phyloP scores from a whole-genome alignment of 1,139 yeast species.

The Sugiyamaella grinbergsii region DNA sequence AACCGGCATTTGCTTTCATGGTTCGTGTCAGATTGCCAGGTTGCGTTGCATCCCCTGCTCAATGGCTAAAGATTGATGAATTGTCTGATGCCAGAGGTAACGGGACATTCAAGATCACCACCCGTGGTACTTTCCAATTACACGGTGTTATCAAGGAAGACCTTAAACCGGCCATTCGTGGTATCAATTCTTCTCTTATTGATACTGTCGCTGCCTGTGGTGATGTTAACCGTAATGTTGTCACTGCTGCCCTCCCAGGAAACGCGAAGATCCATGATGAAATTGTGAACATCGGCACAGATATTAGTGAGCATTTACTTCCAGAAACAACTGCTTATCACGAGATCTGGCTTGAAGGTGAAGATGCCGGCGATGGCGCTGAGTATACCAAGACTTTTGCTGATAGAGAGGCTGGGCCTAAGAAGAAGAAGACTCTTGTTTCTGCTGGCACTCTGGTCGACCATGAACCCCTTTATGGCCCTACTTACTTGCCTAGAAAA shows the following conservation, averaged over 20 bases:
- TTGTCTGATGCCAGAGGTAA: conserved; percentile 84
- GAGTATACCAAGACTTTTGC: conserved; percentile 74
- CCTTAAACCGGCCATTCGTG: conserved; percentile 88
- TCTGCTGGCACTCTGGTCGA: conserved; percentile 56
- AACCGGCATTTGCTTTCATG: conserved; percentile 96
- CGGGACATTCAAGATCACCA: conserved; percentile 90
- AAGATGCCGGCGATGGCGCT: conserved; percentile 69
- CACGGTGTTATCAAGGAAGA: conserved; percentile 93
- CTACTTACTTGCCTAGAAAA: conserved; percentile 90
- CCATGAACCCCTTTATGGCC: conserved; percentile 87
- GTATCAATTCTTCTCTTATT: conserved; percentile 85
- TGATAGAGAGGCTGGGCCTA: conserved; percentile 74
- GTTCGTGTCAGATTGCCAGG: conserved; percentile 95
- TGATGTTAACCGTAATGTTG: conserved; percentile 95
- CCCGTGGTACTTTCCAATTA: conserved; percentile 96
- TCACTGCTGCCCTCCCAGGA: conserved; percentile 83
- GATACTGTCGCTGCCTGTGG: conserved; percentile 98
- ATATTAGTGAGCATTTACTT: conserved; percentile 76
- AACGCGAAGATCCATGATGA: conserved; percentile 82
- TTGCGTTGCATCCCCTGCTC: conserved; percentile 83
- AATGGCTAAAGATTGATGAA: conserved; percentile 84
- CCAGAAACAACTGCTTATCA: conserved; percentile 95
- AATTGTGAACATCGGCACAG: conserved; percentile 62
- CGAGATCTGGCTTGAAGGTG: conserved; percentile 93
- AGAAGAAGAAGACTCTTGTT: conserved; percentile 83